Evolutionary conservation across 208 protist species (phyloP).

Genomic region (Crithidia sp.): DNA sequence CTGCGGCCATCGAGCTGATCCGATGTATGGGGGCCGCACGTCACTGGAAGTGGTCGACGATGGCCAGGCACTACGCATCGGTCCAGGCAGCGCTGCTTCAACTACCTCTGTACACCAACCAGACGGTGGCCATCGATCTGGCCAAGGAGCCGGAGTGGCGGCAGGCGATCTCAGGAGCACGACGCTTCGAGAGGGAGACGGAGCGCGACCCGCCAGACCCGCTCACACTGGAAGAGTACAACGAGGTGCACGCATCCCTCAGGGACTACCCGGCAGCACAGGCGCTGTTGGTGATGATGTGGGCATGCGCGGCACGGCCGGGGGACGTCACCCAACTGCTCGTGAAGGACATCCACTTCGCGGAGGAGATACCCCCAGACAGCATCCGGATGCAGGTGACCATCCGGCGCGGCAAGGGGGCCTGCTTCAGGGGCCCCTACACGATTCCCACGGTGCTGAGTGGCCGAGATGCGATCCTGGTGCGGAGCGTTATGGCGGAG

Average conservation of each 20-base stretch:
- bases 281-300: not conserved
- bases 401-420: slow-evolving; percentile 2
- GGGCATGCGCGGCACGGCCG: slow-evolving; percentile 3
- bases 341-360: slow-evolving; percentile 1
- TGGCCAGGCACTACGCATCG: not conserved
- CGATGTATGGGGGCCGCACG: not conserved
- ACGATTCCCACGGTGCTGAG: slow-evolving; percentile 8
- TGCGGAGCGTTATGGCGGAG: not conserved
- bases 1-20: not conserved
- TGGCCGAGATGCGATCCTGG: not conserved
- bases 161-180: slow-evolving; percentile 1
- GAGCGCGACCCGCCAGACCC: not conserved
- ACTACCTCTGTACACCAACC: slow-evolving; percentile 9
- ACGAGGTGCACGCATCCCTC: not conserved
- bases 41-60: slow-evolving; percentile 6
- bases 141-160: slow-evolving; percentile 4
- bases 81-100: slow-evolving; percentile 5
- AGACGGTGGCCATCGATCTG: not conserved
- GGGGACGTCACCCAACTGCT: slow-evolving; percentile 3
- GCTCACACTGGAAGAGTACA: not conserved
- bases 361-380: not conserved
- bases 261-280: not conserved
- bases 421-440: slow-evolving; percentile 2
- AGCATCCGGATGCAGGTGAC: slow-evolving; percentile 3
- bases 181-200: slow-evolving; percentile 2